Conservation (phyloP, 768 basidiomycete genomes). For the Nidula microcarpa region DNA sequence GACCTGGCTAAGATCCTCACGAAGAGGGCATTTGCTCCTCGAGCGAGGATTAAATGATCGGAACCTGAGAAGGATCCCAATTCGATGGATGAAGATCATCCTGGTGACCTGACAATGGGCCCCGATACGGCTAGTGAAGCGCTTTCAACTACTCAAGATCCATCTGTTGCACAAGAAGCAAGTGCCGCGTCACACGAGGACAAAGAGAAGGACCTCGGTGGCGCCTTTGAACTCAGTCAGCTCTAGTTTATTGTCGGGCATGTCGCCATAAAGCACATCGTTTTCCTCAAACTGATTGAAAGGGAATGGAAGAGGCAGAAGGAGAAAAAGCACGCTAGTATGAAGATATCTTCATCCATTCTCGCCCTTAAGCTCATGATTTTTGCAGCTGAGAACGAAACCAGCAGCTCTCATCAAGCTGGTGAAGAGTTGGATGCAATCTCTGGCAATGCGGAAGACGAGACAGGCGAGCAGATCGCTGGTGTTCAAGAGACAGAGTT, state of each 20-base stretch:
- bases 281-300: slow-evolving; percentile 93
- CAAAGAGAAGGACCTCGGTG: slow-evolving; percentile 56
- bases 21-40: slow-evolving; percentile 56
- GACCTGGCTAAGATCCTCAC: slow-evolving; percentile 83
- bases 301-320: slow-evolving; percentile 96
- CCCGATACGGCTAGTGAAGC: slow-evolving; percentile 11
- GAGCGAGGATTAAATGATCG: slow-evolving; percentile 12
- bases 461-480: slow-evolving; percentile 91
- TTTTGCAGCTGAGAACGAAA: slow-evolving; percentile 53
- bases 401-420: slow-evolving; percentile 26
- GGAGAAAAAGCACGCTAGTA: slow-evolving; percentile 81
- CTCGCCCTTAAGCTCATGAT: background rate
- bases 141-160: slow-evolving; percentile 21
- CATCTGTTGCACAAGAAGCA: slow-evolving; percentile 10
- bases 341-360: slow-evolving; percentile 13
- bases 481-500: slow-evolving; percentile 83
- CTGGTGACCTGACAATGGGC: slow-evolving; percentile 25
- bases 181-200: slow-evolving; percentile 17
- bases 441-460: slow-evolving; percentile 96
- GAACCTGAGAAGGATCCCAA: slow-evolving; percentile 34
- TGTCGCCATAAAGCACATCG: slow-evolving; percentile 96
- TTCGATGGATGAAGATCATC: slow-evolving; percentile 55
- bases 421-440: slow-evolving; percentile 94
- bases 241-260: slow-evolving; percentile 96
- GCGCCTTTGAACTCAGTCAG: slow-evolving; percentile 87